Base-by-base conservation (phyloP, 306 rosid species). In the Pueraria montana region DNA sequence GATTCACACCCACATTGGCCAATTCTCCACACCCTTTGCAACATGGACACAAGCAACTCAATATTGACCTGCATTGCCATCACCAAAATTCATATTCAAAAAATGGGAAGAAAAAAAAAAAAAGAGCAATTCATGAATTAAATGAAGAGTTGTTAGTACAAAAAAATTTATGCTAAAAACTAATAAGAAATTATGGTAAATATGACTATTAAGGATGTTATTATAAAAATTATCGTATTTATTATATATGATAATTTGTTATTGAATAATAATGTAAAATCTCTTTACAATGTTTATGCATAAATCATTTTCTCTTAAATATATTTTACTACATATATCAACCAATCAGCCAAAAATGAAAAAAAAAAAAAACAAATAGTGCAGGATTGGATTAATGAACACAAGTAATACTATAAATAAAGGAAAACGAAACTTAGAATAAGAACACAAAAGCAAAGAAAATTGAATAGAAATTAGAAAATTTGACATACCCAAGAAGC, bases 21-120 rank as follows among this genome's bases (percentile, higher is more conserved):
- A 93, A 13, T 77, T 77, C 94, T 26, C 80, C 56, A 17, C 76
- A 85, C 77, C 96, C 89, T 7, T 80, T 40, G 87, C 94, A 94
- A 68, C 95, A 93, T 3, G 98, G 98, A 87, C 97, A 93, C 82
- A 90, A 46, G 78, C 97, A 91, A 81, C 95, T 90, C 87, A 93
- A 70, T 46, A 88, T 82, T 27, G 89, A 71, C 88, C 98, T 93
- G 91, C 79, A 69, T 70, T 24, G 1, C 49, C 71, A 82, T 66
- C 38, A 53, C 10, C 8, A 74, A 11, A 36, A 82, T 50, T 26
- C 83, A 63, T 43, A 2, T 72, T 38, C 24, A 81, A 16, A 64
- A 4, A 34, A 34, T 34, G 40, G 34, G 34, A 30, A 30, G 32
- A 3, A 17, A 55, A 55, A 11, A 0, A 3, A 4, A 66, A 23